Conservation (phyloP, 1,284 basidiomycete genomes). For the Papiliotrema terrestris region DNA sequence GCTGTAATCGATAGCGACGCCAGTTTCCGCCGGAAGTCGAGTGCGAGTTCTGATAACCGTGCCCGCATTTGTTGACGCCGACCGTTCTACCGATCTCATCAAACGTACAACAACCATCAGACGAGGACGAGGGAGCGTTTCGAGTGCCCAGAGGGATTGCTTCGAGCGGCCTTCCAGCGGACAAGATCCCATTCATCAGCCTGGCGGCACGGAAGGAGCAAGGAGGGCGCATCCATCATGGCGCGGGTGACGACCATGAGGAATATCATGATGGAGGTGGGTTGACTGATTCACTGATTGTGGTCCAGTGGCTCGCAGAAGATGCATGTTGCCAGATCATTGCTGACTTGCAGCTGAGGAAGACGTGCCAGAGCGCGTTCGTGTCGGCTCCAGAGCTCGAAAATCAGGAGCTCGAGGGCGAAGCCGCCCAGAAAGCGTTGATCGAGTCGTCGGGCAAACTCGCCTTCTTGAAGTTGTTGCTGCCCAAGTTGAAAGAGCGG, state of each 20-base stretch:
- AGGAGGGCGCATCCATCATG: conserved; percentile 15
- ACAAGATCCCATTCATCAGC: too few relatives aligned
- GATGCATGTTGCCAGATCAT: not conserved
- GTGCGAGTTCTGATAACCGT: too few relatives aligned
- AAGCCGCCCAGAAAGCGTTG: conserved; percentile 71
- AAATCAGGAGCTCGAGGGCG: conserved; percentile 59
- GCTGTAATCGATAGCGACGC: too few relatives aligned
- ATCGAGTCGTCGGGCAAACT: conserved; percentile 85
- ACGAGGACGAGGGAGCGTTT: too few relatives aligned
- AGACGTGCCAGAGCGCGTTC: conserved; percentile 76
- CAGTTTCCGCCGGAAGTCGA: too few relatives aligned
- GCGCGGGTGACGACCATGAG: conserved; percentile 22
- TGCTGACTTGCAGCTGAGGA: conserved; percentile 34
- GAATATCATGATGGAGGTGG: conserved; percentile 46
- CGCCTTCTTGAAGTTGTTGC: conserved; percentile 70
- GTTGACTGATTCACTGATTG: conserved; percentile 3
- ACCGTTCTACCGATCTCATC: too few relatives aligned
- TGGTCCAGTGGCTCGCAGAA: not conserved
- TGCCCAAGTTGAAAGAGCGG: conserved; percentile 81
- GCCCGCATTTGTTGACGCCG: too few relatives aligned
- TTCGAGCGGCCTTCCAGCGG: too few relatives aligned
- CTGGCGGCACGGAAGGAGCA: too few relatives aligned
- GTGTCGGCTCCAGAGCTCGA: conserved; percentile 79
- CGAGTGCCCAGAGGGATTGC: too few relatives aligned
- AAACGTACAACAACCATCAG: too few relatives aligned